Conservation (phyloP, 2,329 filamentous ascomycete species). For the Scedosporium aurantiacum region DNA sequence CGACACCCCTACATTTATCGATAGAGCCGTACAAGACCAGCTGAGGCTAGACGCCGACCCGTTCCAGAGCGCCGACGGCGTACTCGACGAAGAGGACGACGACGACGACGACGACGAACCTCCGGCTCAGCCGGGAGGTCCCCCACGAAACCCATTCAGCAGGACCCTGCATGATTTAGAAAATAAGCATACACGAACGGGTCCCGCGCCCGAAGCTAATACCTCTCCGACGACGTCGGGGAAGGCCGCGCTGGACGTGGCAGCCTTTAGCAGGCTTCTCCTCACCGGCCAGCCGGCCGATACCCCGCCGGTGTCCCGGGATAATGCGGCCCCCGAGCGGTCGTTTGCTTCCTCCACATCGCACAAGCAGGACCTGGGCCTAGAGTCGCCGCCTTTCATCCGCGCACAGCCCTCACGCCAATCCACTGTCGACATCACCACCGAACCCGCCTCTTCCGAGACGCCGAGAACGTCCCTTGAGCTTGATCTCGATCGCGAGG, state of each 20-base stretch:
- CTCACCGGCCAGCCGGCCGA: slow-evolving; percentile 51
- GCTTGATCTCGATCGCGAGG: slow-evolving; percentile 14
- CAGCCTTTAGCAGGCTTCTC: slow-evolving; percentile 65
- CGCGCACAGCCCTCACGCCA: neutral
- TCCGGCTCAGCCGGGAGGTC: neutral
- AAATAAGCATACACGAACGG: slow-evolving; percentile 10
- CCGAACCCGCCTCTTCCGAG: neutral
- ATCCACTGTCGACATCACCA: neutral
- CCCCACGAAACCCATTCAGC: slow-evolving; percentile 36
- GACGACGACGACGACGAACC: neutral
- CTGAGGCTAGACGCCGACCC: slow-evolving; percentile 16
- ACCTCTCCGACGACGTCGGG: slow-evolving; percentile 10
- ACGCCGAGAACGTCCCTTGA: slow-evolving; percentile 14
- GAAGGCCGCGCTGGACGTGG: slow-evolving; percentile 49
- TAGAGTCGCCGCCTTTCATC: neutral
- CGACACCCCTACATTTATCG: neutral
- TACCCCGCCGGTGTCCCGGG: slow-evolving; percentile 19
- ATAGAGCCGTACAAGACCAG: neutral
- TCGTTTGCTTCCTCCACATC: neutral
- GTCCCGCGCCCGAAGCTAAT: neutral
- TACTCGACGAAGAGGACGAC: slow-evolving; percentile 13
- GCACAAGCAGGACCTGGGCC: neutral
- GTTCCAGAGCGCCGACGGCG: slow-evolving; percentile 18
- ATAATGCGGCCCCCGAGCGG: neutral
- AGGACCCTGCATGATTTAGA: slow-evolving; percentile 43